Percentiles rank a stretch among this genome's conserved stretches.
These are phyloP conservation scores for Lachancea lanzarotensis DNA, from an alignment of 805 yeast species.

Conservation along the genomic window DNA sequence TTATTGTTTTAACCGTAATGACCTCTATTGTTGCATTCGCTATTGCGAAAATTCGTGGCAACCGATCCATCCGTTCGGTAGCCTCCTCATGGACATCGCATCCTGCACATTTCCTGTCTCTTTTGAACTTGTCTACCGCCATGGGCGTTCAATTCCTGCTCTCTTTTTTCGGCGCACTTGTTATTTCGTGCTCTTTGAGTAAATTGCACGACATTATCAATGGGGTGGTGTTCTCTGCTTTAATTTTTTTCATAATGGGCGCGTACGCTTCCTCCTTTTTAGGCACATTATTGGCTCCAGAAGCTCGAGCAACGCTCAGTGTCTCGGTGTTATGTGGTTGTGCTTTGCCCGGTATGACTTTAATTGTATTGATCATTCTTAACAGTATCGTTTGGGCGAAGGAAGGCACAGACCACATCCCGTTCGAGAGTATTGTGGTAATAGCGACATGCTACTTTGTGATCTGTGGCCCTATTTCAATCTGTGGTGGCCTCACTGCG, in stretches of 20 bases:
- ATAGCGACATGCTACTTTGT: constrained; percentile 54
- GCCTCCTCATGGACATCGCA: constrained; percentile 6
- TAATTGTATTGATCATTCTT: constrained; percentile 46
- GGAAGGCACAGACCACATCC: constrained; percentile 68
- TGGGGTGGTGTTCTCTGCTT: constrained; percentile 54
- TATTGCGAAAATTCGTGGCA: constrained; percentile 33
- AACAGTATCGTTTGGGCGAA: constrained; percentile 72
- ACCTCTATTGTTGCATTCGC: constrained; percentile 60
- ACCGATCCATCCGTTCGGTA: constrained; percentile 3
- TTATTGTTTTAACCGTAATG: constrained; percentile 55
- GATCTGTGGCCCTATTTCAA: constrained; percentile 67
- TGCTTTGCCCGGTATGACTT: constrained; percentile 40
- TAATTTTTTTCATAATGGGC: constrained; percentile 56
- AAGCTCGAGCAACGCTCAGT: constrained; percentile 11
- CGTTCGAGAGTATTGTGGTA: constrained; percentile 65
- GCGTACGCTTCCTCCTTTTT: constrained; percentile 71
- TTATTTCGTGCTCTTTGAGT: constrained; percentile 50
- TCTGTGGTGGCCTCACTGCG: constrained; percentile 53
- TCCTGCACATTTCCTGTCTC: constrained; percentile 1
- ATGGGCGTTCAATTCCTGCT: constrained; percentile 70
- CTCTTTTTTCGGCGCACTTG: constrained; percentile 55
- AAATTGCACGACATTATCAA: constrained; percentile 63
- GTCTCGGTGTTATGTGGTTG: constrained; percentile 44
- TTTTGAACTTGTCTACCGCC: constrained; percentile 43
- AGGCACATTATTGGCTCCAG: constrained; percentile 49